A percentile compares a stretch with the other conserved stretches of the same genome.
phyloP scores from a whole-genome alignment of 495 filamentous ascomycete species.

The Aspergillus heteromorphus region DNA sequence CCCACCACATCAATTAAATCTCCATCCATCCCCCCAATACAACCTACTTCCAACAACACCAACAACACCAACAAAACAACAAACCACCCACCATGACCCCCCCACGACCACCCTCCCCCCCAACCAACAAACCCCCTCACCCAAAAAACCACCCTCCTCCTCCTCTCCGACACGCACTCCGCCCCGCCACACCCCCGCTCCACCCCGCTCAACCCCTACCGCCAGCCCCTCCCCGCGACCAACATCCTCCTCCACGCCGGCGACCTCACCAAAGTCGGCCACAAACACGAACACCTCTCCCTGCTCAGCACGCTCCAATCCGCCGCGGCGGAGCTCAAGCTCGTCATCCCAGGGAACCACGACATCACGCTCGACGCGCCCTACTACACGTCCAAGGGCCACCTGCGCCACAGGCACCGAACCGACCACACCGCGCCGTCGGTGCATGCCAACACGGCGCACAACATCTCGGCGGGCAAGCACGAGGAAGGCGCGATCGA shows the following conservation, averaged over 20 bases:
- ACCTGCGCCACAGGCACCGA: constrained; percentile 25
- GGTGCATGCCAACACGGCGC: neutral
- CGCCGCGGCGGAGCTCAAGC: constrained; percentile 62
- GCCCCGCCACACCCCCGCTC: constrained; percentile 21
- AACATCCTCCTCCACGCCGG: constrained; percentile 71
- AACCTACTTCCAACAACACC: neutral
- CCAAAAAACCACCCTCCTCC: constrained; percentile 45
- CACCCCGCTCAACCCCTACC: constrained; percentile 31
- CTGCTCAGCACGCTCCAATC: constrained; percentile 49
- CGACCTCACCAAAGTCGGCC: constrained; percentile 63
- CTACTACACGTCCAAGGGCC: constrained; percentile 36
- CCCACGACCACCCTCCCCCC: neutral
- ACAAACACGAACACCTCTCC: constrained; percentile 45
- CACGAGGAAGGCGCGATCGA: constrained; percentile 13
- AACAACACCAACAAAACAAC: neutral
- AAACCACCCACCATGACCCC: neutral
- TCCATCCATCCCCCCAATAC: neutral
- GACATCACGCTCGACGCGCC: constrained; percentile 64
- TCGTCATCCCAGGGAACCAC: constrained; percentile 80
- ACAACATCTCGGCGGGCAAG: neutral
- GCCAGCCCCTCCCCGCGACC: constrained; percentile 44
- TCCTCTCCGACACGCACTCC: constrained; percentile 63
- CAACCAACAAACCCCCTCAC: neutral
- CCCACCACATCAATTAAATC: no score
- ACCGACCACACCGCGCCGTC: constrained; percentile 15